phyloP scores from a whole-genome alignment of 768 basidiomycete genomes.

The Calocybe indica region DNA sequence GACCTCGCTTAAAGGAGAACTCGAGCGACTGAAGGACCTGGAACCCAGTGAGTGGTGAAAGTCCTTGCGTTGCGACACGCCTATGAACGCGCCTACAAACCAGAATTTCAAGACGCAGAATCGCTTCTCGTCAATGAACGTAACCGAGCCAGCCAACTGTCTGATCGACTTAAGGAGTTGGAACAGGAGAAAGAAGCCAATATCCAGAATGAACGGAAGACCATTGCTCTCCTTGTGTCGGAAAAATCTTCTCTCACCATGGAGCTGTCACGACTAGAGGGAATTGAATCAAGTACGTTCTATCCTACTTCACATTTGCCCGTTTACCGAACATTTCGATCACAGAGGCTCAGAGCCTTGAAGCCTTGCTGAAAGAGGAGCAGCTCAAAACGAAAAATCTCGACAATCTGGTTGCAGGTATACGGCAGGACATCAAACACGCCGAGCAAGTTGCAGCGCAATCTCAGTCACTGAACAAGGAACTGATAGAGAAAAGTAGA shows the following conservation, averaged over 20 bases:
- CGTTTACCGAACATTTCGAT: neutral
- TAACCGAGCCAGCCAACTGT: constrained; percentile 19
- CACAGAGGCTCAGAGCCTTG: constrained; percentile 26
- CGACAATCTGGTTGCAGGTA: constrained; percentile 15
- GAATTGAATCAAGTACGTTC: constrained; percentile 54
- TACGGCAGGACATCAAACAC: too few species aligned
- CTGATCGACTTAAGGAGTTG: constrained; percentile 23
- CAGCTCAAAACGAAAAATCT: constrained; percentile 32
- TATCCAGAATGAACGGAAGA: constrained; percentile 58
- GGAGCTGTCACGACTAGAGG: constrained; percentile 54
- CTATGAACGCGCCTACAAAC: neutral
- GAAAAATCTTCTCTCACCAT: constrained; percentile 59
- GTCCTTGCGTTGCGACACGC: neutral
- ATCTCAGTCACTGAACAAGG: constrained; percentile 47
- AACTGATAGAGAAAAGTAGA: constrained; percentile 42
- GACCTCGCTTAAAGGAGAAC: constrained; percentile 17
- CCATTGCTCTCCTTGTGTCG: constrained; percentile 70
- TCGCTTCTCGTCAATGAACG: constrained; percentile 28
- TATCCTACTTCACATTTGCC: neutral
- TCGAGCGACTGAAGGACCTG: constrained; percentile 23
- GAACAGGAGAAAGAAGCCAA: constrained; percentile 25
- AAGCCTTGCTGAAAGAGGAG: constrained; percentile 36
- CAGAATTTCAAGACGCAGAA: constrained; percentile 28
- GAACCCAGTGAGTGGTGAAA: constrained; percentile 20
- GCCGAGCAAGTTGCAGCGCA: constrained; percentile 2